A percentile compares a stretch with the other conserved stretches of the same genome.
These are phyloP conservation scores for Xylariaceae sp. DNA, from an alignment of 2,329 filamentous ascomycete species.

Conservation along the genomic window DNA sequence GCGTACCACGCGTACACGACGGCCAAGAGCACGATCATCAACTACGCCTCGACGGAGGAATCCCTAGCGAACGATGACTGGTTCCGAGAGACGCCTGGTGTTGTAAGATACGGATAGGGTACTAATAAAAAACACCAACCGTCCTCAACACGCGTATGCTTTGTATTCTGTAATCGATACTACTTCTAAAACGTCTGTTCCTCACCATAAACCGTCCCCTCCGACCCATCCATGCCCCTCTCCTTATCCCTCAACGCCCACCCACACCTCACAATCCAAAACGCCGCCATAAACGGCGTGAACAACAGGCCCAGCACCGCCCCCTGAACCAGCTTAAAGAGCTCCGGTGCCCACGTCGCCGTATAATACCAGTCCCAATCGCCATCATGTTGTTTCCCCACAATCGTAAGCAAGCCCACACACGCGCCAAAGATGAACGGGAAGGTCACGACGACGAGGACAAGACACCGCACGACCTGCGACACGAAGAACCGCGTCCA, in stretches of 20 bases:
- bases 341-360: conserved; percentile 41
- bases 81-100: conserved; percentile 55
- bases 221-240: conserved; percentile 2
- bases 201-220: background rate
- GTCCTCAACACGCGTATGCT: background rate
- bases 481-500: conserved; percentile 34
- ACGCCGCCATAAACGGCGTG: conserved; percentile 44
- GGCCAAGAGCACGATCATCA: conserved; percentile 63
- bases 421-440: conserved; percentile 40
- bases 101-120: conserved; percentile 55
- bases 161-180: conserved; percentile 5
- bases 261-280: conserved; percentile 47
- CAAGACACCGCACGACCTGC: conserved; percentile 34
- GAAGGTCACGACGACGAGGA: conserved; percentile 38
- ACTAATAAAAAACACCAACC: background rate
- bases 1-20: conserved; percentile 55
- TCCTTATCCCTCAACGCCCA: conserved; percentile 36
- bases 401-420: conserved; percentile 39
- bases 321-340: conserved; percentile 48
- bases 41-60: conserved; percentile 56
- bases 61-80: conserved; percentile 54
- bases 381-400: conserved; percentile 34
- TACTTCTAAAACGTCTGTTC: conserved; percentile 8
- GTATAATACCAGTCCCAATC: conserved; percentile 42
- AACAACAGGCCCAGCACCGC: conserved; percentile 42